Conservation (phyloP, 805 yeast species). For the Starmerella bombi region DNA sequence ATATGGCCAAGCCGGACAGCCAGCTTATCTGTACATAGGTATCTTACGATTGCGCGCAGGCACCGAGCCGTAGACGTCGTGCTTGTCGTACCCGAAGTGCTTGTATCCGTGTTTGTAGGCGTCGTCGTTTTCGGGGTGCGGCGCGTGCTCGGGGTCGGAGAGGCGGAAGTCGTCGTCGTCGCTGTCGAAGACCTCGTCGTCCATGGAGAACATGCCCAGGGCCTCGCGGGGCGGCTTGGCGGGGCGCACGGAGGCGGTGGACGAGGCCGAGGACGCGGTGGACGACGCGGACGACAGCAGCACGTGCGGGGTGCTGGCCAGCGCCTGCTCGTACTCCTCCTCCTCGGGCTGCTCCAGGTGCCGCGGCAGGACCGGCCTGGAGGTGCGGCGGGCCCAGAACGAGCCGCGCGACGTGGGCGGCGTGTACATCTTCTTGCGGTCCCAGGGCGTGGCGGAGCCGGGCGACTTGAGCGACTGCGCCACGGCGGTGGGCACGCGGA, state of each 20-base stretch:
- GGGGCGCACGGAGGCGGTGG: background rate
- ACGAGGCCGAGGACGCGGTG: background rate
- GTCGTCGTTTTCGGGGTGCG: background rate
- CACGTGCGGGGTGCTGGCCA: too few species aligned
- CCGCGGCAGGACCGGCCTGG: constrained; percentile 10
- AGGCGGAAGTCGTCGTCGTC: too few species aligned
- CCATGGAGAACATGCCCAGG: constrained; percentile 14
- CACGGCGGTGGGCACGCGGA: constrained; percentile 22
- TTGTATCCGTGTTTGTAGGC: background rate
- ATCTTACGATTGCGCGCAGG: constrained; percentile 1
- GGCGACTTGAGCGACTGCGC: constrained; percentile 18
- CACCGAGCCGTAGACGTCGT: background rate
- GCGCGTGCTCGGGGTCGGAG: constrained; percentile 2
- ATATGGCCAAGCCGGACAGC: constrained; percentile 23
- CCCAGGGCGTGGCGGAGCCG: constrained; percentile 14
- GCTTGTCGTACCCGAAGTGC: background rate
- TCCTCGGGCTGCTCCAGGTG: constrained; percentile 16
- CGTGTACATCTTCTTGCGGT: constrained; percentile 21
- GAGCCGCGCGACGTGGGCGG: constrained; percentile 17
- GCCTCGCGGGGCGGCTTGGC: constrained; percentile 2
- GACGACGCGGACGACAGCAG: constrained; percentile 6
- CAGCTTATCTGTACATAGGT: constrained; percentile 13
- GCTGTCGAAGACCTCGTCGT: constrained; percentile 6
- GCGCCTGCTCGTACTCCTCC: too few species aligned
- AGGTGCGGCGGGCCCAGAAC: constrained; percentile 1